Base-by-base conservation (phyloP, 768 basidiomycete species). In the Trametes cingulata region DNA sequence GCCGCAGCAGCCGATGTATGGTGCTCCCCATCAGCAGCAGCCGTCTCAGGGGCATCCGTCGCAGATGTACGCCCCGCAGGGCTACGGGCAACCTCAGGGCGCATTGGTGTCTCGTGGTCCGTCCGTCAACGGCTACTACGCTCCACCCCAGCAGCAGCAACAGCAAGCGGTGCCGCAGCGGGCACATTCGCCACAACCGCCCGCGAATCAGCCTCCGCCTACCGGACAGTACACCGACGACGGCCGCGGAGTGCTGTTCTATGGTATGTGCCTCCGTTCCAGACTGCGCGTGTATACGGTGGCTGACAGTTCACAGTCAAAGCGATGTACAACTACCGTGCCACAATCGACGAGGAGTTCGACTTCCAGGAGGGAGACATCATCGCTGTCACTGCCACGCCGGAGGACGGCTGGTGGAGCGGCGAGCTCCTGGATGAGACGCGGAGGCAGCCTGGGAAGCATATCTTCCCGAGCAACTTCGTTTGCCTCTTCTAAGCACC, bases 391-490 rank as follows among this genome's bases (percentile, higher is more conserved):
- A 95, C 92, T 0, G 82, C 86, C 20, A 96, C 94, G 6, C 94
- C 94, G 5, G 94, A 95, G 67, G 95, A 97, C 68, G 96, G 96
- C 1, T 98, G 96, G 96, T 98, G 95, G 96, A 90, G 86, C 56
- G 96, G 96, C 22, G 88, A 90, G 66, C 73, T 93, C 59, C 75
- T 93, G n/a, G 89, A 91, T 62, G 90, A 92, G 65, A 78, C 79
- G 29, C 75, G 92, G 65, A 78, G 91, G 63, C 82, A 87, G 63
- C 78, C 79, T 15, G 91, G 91, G 33, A 78, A 86, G 56, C 84
- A 90, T 69, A 84, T 91, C 52, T 93, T 94, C 82, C 92, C 91
- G 55, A 93, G 91, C 74, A 93, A 93, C 71, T 93, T 91, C 74
- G 91, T 93, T 43, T 86, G 85, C 69, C 71, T 93, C 71, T 91